Conservation (phyloP, 371 early-diverging fungal genomes). For the Vairimorpha necatrix region DNA sequence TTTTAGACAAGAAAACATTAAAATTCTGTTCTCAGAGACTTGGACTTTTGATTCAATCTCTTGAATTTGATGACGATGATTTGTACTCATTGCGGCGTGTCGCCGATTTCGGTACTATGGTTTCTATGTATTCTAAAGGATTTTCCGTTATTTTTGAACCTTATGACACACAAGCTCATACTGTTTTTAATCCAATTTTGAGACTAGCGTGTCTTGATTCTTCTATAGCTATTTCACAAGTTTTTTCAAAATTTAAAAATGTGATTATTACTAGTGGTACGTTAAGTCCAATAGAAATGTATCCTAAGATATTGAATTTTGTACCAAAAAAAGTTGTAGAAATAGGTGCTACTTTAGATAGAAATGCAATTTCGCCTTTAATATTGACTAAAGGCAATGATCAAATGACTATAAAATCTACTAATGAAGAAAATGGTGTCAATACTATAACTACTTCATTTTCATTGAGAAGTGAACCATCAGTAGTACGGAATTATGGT, state of each 20-base stretch:
- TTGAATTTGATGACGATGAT: slow-evolving; percentile 83
- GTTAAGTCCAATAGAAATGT: slow-evolving; percentile 92
- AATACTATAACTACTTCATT: slow-evolving; percentile 81
- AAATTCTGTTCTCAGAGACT: slow-evolving; percentile 72
- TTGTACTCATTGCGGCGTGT: slow-evolving; percentile 74
- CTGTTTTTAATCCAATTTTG: slow-evolving; percentile 73
- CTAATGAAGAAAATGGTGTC: slow-evolving; percentile 1
- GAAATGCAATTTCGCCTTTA: slow-evolving; percentile 87
- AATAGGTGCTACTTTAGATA: slow-evolving; percentile 80
- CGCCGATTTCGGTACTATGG: slow-evolving; percentile 85
- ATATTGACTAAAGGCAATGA: slow-evolving; percentile 67
- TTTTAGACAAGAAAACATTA: slow-evolving; percentile 58
- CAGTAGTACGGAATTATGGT: slow-evolving; percentile 96
- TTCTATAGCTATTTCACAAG: slow-evolving; percentile 84
- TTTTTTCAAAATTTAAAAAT: slow-evolving; percentile 84
- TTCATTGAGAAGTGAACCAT: slow-evolving; percentile 90
- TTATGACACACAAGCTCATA: slow-evolving; percentile 79
- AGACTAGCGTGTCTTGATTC: slow-evolving; percentile 82
- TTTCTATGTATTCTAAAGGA: slow-evolving; percentile 86
- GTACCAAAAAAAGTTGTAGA: slow-evolving; percentile 71
- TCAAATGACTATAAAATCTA: slow-evolving; percentile 60
- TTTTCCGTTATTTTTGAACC: slow-evolving; percentile 94
- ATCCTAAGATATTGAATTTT: slow-evolving; percentile 90
- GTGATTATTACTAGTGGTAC: slow-evolving; percentile 98
- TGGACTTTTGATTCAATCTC: slow-evolving; percentile 74